phyloP scores from a whole-genome alignment of 495 filamentous ascomycete genomes.

The Penicillium odoratum region DNA sequence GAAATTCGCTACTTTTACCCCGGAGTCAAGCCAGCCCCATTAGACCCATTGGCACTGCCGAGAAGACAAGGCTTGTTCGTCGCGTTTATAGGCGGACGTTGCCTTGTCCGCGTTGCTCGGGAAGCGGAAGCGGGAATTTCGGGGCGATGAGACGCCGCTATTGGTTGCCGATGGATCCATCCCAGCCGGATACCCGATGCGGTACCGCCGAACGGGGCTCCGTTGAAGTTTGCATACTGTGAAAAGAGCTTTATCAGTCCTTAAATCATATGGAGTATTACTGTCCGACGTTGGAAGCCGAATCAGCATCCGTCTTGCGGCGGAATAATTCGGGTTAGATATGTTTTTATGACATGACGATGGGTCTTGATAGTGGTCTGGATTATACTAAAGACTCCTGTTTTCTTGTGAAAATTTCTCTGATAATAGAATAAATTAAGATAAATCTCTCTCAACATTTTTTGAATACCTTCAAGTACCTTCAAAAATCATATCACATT shows the following conservation, averaged over 20 bases:
- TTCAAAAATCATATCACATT: neutral
- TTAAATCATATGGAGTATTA: neutral
- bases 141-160: conserved; percentile 16
- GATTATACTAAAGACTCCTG: conserved; percentile 26
- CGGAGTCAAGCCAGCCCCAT: conserved; percentile 18
- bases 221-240: conserved; percentile 1
- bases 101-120: conserved; percentile 18
- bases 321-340: conserved; percentile 19
- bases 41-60: conserved; percentile 1
- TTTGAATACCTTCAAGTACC: neutral
- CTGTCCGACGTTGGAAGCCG: conserved; percentile 14
- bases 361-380: conserved; percentile 1
- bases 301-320: conserved; percentile 16
- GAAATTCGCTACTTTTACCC: conserved; percentile 29
- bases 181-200: conserved; percentile 21
- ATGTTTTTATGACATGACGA: conserved; percentile 2
- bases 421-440: conserved; percentile 5
- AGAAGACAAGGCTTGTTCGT: neutral
- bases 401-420: conserved; percentile 4
- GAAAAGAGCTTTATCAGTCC: neutral
- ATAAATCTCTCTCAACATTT: neutral
- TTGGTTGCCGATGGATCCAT: conserved; percentile 15
- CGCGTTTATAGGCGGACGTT: conserved; percentile 9
- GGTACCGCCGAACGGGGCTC: conserved; percentile 16
- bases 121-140: conserved; percentile 25